Base-by-base conservation (phyloP, 768 basidiomycete genomes). In the Imleria badia region DNA sequence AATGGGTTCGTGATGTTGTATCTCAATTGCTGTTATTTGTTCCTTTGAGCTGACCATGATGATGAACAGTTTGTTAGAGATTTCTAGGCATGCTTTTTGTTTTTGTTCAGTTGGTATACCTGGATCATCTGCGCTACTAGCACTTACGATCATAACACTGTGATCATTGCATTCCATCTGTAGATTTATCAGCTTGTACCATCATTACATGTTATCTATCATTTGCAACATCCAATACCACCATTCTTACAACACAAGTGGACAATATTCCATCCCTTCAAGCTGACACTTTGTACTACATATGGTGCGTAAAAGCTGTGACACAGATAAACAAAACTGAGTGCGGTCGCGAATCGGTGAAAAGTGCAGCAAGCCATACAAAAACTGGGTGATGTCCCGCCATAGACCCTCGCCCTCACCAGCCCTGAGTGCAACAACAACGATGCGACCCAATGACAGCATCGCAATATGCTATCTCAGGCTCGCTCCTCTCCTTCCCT, bases 1-100 rank as follows among this genome's bases (percentile, higher is more conserved):
- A 91, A 89, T 8, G 94, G 95, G 68, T 97, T 97, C 23, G 81
- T 73, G 0, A 78, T 72, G 56, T 84, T 77, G 76, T 92, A 97
- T 17, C 17, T 39, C 11, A 1, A 34, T 20, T 9, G 0, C 15
- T 22, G 8, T 38, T 10, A 12, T 19, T 19, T 20, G 11, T 29
- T 51, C 3, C 15, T 19, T 51, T 13, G 47, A 7, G 22, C 54
- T 60, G n/a, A 66, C 17, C 2, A 20, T 0, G 8, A 1, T 13
- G 20, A 33, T 31, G 14, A 56, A 39, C 29, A 77, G 76, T 38
- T 71, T 75, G 0, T 51, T 77, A 33, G 74, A 40, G 76, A 78
- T 19, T 77, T 77, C 54, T 77, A 60, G 60, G 59, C 17, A 44
- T 51, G 6, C 10, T 19, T 44, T 30, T 35, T 44, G 39, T 53